A percentile compares a stretch with the other conserved stretches of the same genome.
These are phyloP conservation scores for Phialophora macrospora DNA, from an alignment of 2,329 filamentous ascomycete species.

Conservation along the genomic window DNA sequence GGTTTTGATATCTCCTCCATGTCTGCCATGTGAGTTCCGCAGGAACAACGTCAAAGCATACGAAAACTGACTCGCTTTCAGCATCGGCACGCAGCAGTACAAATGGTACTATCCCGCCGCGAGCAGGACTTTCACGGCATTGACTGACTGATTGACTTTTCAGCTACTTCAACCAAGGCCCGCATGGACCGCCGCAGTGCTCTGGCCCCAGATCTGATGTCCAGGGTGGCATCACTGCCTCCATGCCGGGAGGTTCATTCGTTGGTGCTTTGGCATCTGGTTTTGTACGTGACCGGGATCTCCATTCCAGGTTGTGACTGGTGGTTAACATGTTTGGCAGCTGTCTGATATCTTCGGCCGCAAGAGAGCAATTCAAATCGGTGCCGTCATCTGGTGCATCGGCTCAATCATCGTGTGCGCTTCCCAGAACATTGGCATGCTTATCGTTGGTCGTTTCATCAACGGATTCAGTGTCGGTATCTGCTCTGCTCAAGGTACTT, in stretches of 20 bases:
- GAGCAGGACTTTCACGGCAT: background rate
- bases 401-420: conserved; percentile 32
- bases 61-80: conserved; percentile 69
- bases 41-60: background rate
- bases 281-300: conserved; percentile 57
- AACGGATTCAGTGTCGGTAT: conserved; percentile 77
- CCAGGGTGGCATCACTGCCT: conserved; percentile 64
- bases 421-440: conserved; percentile 69
- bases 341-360: conserved; percentile 63
- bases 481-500: conserved; percentile 64
- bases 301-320: background rate
- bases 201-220: conserved; percentile 44
- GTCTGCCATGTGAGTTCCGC: conserved; percentile 53
- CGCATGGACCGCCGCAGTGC: conserved; percentile 57
- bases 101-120: conserved; percentile 71
- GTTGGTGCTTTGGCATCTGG: conserved; percentile 63
- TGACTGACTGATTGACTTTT: conserved; percentile 41
- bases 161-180: conserved; percentile 56
- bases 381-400: conserved; percentile 55
- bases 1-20: conserved; percentile 64
- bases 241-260: conserved; percentile 75
- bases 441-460: conserved; percentile 72
- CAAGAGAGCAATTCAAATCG: conserved; percentile 59
- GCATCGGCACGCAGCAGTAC: conserved; percentile 61
- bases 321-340: conserved; percentile 47